Evolutionary conservation across 768 basidiomycete genomes (phyloP), one percentile per base, ranked within the genome.

Genomic region (Phlebiopsis flavidoalba): DNA sequence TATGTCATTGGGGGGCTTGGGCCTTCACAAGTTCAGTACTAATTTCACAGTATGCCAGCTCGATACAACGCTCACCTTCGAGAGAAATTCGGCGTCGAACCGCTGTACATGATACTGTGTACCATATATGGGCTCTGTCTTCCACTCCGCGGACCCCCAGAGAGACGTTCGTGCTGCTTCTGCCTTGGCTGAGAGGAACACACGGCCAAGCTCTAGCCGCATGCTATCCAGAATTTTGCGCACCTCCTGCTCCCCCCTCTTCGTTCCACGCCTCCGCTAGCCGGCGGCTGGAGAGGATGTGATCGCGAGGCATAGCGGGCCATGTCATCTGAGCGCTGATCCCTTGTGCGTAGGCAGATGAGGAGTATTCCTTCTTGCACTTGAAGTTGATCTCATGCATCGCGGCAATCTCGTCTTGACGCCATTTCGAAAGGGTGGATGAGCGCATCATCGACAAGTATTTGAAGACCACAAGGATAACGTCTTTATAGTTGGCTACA

Each of bases 101-200:
- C 76, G 79, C 65, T 91, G 82, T 17, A 95, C 84, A 37, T 78
- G 77, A 72, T 95, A 98, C 63, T 84, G 81, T 2, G 97, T 98
- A 4, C 89, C 93, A 72, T 99, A 99, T 85, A 93, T 94, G 47
- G 88, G 87, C 74, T 98, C 97, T 48, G 81, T 84, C 64, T 81
- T 68, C 92, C 92, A 94, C 14, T 67, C 60, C 8, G 74, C 72
- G 15, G 78, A 14, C 76, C 75, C 22, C 26, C 26, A 6, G 74
- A 71, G 57, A 89, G 76, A 45, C 86, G 76, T 54, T 77, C 79
- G 49, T 78, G 77, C 35, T 83, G 87, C 61, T 85, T 82, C 47
- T 81, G 83, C 6, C 70, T 85, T 85, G 17, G 87, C 87, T 82
- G 93, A 91, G 45, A 99, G 72, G 22, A 90, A 84, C 22, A 87